Percentiles rank a stretch among this genome's conserved stretches.
These are phyloP conservation scores for Beauveria sp. DNA, from an alignment of 2,329 filamentous ascomycete species.

Conservation along the genomic window DNA sequence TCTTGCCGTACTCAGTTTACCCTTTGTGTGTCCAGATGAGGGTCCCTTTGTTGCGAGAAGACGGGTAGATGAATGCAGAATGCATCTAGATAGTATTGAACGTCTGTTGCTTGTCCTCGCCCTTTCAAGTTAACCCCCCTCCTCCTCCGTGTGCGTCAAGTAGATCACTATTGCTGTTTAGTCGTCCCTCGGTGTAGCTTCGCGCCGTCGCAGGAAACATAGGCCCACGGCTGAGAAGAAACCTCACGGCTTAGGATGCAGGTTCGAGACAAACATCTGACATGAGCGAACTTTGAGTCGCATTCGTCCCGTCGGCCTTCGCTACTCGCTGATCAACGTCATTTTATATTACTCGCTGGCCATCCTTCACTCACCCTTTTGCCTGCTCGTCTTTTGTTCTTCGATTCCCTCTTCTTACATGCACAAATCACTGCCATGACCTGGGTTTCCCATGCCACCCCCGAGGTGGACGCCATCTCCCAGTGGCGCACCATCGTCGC, in stretches of 20 bases:
- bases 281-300: slow-evolving; percentile 4
- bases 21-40: too few relatives aligned
- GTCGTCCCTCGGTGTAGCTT: background rate
- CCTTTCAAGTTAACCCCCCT: too few relatives aligned
- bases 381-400: background rate
- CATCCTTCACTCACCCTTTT: background rate
- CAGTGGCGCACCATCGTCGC: slow-evolving; percentile 40
- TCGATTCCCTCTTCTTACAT: background rate
- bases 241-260: background rate
- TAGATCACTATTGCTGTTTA: background rate
- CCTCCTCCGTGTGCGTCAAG: background rate
- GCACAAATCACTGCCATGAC: slow-evolving; percentile 27
- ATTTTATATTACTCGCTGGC: background rate
- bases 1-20: too few relatives aligned
- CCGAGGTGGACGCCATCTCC: slow-evolving; percentile 38
- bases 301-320: background rate
- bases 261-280: background rate
- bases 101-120: too few relatives aligned
- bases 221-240: background rate
- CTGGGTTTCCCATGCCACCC: slow-evolving; percentile 43
- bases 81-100: too few relatives aligned
- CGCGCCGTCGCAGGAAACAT: background rate
- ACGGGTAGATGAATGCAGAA: too few relatives aligned
- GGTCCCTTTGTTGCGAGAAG: too few relatives aligned
- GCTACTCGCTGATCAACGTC: background rate